Conservation (phyloP, 768 basidiomycete genomes). For the Xerocomellus intermedius region DNA sequence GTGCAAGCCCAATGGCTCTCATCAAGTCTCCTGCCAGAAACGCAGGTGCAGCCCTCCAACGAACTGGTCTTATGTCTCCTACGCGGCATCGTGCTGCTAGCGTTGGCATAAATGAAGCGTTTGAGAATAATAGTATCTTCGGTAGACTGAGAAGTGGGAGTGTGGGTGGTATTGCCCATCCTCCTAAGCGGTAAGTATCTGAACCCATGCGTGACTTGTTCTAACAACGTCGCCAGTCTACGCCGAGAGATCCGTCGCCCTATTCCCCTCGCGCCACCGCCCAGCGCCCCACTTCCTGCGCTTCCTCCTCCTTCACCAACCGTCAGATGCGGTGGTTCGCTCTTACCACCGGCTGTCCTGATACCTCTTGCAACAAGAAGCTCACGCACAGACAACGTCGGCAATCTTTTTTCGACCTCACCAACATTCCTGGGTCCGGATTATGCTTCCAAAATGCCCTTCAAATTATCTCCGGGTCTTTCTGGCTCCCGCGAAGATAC, state of each 20-base stretch:
- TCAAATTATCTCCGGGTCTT: constrained; percentile 9
- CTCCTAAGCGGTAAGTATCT: constrained; percentile 33
- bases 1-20: constrained; percentile 50
- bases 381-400: constrained; percentile 1
- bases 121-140: constrained; percentile 42
- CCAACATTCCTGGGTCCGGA: constrained; percentile 11
- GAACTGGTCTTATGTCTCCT: constrained; percentile 39
- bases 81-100: constrained; percentile 49
- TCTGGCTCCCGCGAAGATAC: neutral
- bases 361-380: constrained; percentile 12
- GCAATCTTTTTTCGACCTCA: neutral
- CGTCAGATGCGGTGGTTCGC: constrained; percentile 7
- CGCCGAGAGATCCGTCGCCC: constrained; percentile 39
- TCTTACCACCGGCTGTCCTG: constrained; percentile 22
- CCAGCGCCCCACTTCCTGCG: constrained; percentile 30
- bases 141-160: constrained; percentile 61
- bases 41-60: constrained; percentile 50
- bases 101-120: constrained; percentile 34
- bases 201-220: neutral
- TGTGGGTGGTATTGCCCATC: constrained; percentile 29
- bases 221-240: constrained; percentile 29
- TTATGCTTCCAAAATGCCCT: constrained; percentile 8
- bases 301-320: constrained; percentile 25
- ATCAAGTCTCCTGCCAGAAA: constrained; percentile 58
- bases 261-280: constrained; percentile 27